Conservation (phyloP, 257 asterid species). For the Verbena officinalis region DNA sequence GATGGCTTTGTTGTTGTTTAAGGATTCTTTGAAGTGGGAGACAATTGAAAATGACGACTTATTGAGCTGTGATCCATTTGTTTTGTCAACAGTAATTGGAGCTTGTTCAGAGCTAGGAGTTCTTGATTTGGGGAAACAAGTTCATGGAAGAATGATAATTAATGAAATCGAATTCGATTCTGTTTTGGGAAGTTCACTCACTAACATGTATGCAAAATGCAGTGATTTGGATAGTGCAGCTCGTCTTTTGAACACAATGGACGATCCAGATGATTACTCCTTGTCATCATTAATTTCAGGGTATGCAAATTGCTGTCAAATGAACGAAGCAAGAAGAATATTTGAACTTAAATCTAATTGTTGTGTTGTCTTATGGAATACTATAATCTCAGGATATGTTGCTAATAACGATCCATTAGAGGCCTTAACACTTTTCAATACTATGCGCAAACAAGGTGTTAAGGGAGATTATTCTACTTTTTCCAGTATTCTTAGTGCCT, state of each 20-base stretch:
- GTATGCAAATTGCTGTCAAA: conserved; percentile 59
- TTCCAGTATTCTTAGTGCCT: conserved; percentile 68
- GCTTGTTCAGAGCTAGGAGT: conserved; percentile 60
- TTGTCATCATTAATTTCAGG: conserved; percentile 76
- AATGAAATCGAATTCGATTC: conserved; percentile 60
- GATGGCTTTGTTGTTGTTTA: conserved; percentile 54
- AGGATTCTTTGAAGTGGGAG: conserved; percentile 48
- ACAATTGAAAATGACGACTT: conserved; percentile 28
- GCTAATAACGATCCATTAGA: conserved; percentile 44
- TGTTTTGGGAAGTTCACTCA: conserved; percentile 69
- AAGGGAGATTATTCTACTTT: conserved; percentile 60
- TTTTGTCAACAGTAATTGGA: conserved; percentile 60
- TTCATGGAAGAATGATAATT: conserved; percentile 62
- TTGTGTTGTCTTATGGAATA: conserved; percentile 70
- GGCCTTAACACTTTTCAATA: conserved; percentile 53
- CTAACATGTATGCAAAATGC: conserved; percentile 82
- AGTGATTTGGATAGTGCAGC: conserved; percentile 63
- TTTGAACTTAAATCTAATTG: conserved; percentile 51
- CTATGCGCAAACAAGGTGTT: conserved; percentile 55
- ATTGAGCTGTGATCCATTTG: conserved; percentile 48
- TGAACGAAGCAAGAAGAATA: conserved; percentile 63
- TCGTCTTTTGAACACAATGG: conserved; percentile 41
- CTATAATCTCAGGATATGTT: conserved; percentile 72
- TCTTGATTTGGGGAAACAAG: conserved; percentile 72
- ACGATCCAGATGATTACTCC: conserved; percentile 67